These are phyloP conservation scores for Usnea hakonensis DNA, from an alignment of 495 filamentous ascomycete genomes.

Conservation along the genomic window DNA sequence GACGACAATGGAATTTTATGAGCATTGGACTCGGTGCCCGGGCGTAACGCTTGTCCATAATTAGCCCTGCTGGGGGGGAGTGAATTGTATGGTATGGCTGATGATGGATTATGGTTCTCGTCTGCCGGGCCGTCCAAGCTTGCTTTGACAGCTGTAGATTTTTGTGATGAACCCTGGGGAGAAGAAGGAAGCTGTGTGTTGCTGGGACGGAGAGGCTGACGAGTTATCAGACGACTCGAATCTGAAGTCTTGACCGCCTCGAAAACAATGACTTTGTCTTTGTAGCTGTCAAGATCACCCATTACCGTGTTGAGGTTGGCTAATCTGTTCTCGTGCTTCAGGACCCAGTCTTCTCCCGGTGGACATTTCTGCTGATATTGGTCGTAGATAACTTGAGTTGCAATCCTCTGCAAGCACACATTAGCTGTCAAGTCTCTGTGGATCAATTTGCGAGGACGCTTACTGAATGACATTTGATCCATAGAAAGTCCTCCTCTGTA, in stretches of 20 bases:
- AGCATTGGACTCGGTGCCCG: background rate
- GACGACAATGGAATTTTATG: background rate
- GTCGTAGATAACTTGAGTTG: conserved; percentile 22
- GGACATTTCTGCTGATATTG: conserved; percentile 24
- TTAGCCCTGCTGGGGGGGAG: background rate
- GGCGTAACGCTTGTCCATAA: background rate
- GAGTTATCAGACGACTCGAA: background rate
- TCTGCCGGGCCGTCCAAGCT: background rate
- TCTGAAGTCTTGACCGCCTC: conserved; percentile 23
- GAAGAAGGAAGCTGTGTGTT: conserved; percentile 3
- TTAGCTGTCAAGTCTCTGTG: background rate
- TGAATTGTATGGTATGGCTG: background rate
- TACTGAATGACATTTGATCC: conserved; percentile 32
- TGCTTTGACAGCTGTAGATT: background rate
- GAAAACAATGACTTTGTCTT: conserved; percentile 29
- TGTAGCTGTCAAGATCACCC: conserved; percentile 22
- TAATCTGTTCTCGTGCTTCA: conserved; percentile 20
- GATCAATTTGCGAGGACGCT: conserved; percentile 3
- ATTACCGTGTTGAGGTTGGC: conserved; percentile 22
- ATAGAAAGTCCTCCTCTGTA: conserved; percentile 29
- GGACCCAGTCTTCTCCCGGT: conserved; percentile 8
- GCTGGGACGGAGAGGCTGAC: conserved; percentile 12
- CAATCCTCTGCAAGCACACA: conserved; percentile 27
- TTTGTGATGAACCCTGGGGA: background rate
- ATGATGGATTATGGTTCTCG: background rate